These are phyloP conservation scores for Fraxinus albicans DNA, from an alignment of 305 asterid genomes.

Conservation along the genomic window DNA sequence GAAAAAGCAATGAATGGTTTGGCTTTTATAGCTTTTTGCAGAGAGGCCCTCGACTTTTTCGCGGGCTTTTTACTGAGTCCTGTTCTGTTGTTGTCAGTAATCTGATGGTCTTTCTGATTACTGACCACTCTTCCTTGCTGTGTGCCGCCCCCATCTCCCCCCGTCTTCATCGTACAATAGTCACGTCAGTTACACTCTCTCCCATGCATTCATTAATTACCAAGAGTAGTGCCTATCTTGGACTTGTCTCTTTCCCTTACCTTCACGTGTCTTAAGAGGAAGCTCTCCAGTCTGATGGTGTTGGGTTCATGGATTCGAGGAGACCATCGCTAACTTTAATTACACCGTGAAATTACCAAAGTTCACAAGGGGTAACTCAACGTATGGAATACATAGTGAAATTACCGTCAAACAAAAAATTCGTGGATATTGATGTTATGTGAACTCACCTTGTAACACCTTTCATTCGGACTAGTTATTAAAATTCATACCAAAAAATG, in stretches of 20 bases:
- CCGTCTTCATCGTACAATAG: background rate
- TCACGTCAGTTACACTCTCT: background rate
- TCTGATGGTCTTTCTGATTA: background rate
- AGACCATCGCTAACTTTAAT: too few species aligned
- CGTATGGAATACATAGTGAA: too few species aligned
- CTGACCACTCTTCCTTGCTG: background rate
- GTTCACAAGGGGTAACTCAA: background rate
- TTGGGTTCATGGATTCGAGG: too few species aligned
- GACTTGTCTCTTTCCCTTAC: background rate
- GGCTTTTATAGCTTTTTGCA: background rate
- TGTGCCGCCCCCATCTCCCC: background rate
- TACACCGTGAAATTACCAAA: too few species aligned
- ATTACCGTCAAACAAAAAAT: too few species aligned
- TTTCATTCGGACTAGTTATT: background rate
- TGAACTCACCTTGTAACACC: background rate
- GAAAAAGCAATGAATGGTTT: background rate
- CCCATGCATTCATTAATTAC: background rate
- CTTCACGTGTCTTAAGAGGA: background rate
- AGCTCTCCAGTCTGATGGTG: background rate
- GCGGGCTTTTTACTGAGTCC: background rate
- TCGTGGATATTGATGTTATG: background rate
- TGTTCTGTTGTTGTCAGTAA: background rate
- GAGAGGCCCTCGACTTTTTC: background rate
- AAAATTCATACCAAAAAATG: too few species aligned
- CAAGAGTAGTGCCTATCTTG: background rate